Evolutionary conservation across 2,329 filamentous ascomycete genomes (phyloP).

Genomic region (Chaetothyriales sp.): DNA sequence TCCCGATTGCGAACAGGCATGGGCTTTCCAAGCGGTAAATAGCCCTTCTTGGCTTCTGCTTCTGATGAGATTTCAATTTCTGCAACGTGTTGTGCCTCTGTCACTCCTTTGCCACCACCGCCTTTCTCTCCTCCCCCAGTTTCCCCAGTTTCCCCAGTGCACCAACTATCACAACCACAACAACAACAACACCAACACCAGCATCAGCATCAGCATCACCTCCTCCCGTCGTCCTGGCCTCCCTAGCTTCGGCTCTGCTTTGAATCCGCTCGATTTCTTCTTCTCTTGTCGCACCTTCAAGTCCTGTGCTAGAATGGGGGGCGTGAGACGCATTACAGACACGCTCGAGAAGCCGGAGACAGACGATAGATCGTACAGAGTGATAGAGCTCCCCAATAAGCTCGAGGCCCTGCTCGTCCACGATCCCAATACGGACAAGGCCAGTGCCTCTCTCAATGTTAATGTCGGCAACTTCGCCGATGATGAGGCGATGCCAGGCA

Average conservation of each 20-base stretch:
- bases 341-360: conserved; percentile 65
- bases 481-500: conserved; percentile 74
- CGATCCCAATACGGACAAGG: conserved; percentile 90
- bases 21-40: neutral
- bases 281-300: neutral
- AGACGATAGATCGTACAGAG: conserved; percentile 75
- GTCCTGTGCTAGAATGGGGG: conserved; percentile 15
- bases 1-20: neutral
- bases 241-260: neutral
- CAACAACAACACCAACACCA: too few relatives aligned
- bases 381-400: conserved; percentile 70
- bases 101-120: neutral
- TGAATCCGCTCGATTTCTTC: neutral
- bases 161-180: neutral
- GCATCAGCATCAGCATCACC: too few relatives aligned
- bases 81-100: neutral
- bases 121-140: neutral
- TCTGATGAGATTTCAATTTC: neutral
- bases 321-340: conserved; percentile 42
- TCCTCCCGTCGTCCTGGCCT: neutral
- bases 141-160: too few relatives aligned
- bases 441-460: conserved; percentile 85
- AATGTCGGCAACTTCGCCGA: conserved; percentile 95
- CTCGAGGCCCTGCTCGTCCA: conserved; percentile 86
- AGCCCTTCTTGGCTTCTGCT: neutral